These are phyloP conservation scores for Fusarium bactridioides DNA, from an alignment of 2,329 filamentous ascomycete genomes.

Conservation along the genomic window DNA sequence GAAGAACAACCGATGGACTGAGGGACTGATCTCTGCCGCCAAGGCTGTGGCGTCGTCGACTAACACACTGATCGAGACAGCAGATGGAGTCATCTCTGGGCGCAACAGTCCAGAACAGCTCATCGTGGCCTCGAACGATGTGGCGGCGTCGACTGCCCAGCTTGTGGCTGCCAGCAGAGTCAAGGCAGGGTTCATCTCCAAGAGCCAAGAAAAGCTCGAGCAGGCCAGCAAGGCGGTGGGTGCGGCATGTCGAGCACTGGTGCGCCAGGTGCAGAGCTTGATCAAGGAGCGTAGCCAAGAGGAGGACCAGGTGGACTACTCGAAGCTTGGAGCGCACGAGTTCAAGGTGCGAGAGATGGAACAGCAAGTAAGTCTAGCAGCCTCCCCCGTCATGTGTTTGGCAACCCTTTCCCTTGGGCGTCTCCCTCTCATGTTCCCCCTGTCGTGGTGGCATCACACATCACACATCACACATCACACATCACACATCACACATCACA, in stretches of 20 bases:
- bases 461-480: too few species aligned
- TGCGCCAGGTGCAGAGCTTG: constrained; percentile 92
- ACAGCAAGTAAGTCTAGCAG: constrained; percentile 77
- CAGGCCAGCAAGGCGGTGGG: constrained; percentile 93
- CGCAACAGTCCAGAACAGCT: constrained; percentile 96
- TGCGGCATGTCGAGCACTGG: constrained; percentile 83
- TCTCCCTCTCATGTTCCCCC: neutral
- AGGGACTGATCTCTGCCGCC: constrained; percentile 94
- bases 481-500: neutral
- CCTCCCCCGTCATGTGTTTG: constrained; percentile 19
- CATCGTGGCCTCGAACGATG: constrained; percentile 96
- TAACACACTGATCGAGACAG: constrained; percentile 96
- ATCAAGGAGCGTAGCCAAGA: constrained; percentile 87
- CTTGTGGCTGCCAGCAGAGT: constrained; percentile 94
- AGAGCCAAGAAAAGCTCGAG: constrained; percentile 92
- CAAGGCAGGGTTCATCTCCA: constrained; percentile 98
- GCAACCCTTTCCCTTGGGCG: neutral
- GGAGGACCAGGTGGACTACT: constrained; percentile 87
- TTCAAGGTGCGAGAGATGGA: constrained; percentile 99
- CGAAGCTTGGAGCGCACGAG: constrained; percentile 87
- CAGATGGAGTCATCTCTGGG: constrained; percentile 90
- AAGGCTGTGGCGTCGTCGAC: constrained; percentile 95
- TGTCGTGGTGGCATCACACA: neutral
- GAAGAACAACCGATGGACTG: constrained; percentile 99
- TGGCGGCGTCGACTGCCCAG: constrained; percentile 94